Percentiles rank a stretch among this genome's conserved stretches.
phyloP scores from a whole-genome alignment of 2,329 filamentous ascomycete species.

The Trichoderma arundinaceum region DNA sequence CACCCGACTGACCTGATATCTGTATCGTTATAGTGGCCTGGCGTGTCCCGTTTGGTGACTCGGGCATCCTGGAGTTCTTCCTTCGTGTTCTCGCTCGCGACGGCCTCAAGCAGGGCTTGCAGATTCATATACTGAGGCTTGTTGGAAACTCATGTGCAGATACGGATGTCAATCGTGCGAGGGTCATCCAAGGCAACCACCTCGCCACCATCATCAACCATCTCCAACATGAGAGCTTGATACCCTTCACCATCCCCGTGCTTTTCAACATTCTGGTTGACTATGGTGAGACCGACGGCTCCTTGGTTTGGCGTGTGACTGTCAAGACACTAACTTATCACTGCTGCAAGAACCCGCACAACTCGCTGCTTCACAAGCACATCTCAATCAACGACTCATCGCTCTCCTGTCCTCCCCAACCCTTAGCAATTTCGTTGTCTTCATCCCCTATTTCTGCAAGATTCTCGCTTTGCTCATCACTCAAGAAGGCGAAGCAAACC shows the following conservation, averaged over 20 bases:
- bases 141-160: conserved; percentile 69
- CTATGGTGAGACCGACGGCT: conserved; percentile 55
- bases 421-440: conserved; percentile 48
- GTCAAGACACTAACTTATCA: background rate
- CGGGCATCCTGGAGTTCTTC: conserved; percentile 63
- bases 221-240: conserved; percentile 54
- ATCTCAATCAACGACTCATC: conserved; percentile 57
- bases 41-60: conserved; percentile 62
- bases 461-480: conserved; percentile 59
- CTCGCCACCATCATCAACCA: conserved; percentile 56
- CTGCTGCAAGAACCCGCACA: conserved; percentile 59
- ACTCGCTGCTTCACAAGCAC: conserved; percentile 57
- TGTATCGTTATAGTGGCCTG: conserved; percentile 54
- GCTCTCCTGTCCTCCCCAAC: conserved; percentile 55
- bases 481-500: conserved; percentile 56
- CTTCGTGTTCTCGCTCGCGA: conserved; percentile 52
- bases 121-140: conserved; percentile 61
- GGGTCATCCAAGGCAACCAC: conserved; percentile 57
- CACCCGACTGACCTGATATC: conserved; percentile 4
- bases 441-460: conserved; percentile 61
- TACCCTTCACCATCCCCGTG: conserved; percentile 62
- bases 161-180: conserved; percentile 65
- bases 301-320: background rate
- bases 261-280: conserved; percentile 68
- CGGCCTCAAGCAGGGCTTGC: conserved; percentile 50